Evolutionary conservation across 352 stramenopile genomes (phyloP), one percentile per base, ranked within the genome.

Genomic region (Globisporangium ultimum): DNA sequence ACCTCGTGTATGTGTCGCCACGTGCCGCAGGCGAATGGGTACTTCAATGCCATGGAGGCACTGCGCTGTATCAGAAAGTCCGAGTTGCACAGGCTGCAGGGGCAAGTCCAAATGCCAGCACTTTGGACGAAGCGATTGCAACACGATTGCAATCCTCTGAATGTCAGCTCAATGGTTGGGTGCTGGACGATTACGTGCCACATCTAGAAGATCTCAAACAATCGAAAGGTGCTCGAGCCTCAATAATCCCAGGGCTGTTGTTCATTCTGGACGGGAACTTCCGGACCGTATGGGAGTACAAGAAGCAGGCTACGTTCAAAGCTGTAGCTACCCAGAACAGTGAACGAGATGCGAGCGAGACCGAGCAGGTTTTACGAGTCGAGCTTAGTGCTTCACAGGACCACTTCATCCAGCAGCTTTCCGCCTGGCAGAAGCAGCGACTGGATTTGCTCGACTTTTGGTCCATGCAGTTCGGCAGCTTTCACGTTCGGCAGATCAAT

Each of bases 121-220:
- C 70, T 4, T 64, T 69, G 4, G 64, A 83, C 34, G 68, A 74
- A 13, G 78, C 66, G 0, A 66, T 91, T 17, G 57, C 61, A 47
- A 53, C 60, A 61, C 76, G 82, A 14, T 54, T 92, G 43, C 71
- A 73, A 18, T 79, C 74, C 2, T 74, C 78, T 3, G 80, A 92
- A 12, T 92, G 82, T 28, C 73, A 87, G 15, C 53, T 63, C 7
- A 53, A 64, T 52, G 82, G 82, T 17, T 92, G 80, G 80, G 71
- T 87, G 22, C 68, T 92, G 10, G 78, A 90, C 42, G 74, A 76
- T 14, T 88, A 78, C 50, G 21, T 88, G 2, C 34, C 72, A 18
- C 60, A 68, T 0, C 53, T 56, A 6, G 55, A 61, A 0, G 65
- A 84, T 28, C 60, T 87, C 17, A 45, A 72, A 9, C 71, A 48